Conservation (phyloP, 495 filamentous ascomycete genomes). For the Neurospora tetrasperma region DNA sequence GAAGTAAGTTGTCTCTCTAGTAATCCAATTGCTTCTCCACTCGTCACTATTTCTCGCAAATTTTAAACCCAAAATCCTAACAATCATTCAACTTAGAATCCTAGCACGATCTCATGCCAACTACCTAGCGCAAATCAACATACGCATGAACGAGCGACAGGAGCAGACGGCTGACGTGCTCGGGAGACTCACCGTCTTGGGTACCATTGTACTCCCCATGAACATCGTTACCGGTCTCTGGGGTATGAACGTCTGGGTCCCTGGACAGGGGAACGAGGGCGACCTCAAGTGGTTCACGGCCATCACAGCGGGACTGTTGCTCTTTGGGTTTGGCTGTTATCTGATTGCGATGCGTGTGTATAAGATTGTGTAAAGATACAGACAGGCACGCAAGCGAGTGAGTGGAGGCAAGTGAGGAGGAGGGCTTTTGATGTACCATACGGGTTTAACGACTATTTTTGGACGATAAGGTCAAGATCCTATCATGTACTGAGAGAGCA, state of each 20-base stretch:
- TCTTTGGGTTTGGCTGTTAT: conserved; percentile 72
- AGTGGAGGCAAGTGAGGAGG: background rate
- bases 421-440: background rate
- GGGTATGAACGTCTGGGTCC: conserved; percentile 98
- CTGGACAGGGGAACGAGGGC: conserved; percentile 60
- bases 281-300: conserved; percentile 47
- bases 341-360: conserved; percentile 69
- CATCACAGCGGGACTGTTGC: conserved; percentile 64
- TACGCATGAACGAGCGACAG: conserved; percentile 93
- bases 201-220: conserved; percentile 94
- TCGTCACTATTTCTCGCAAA: background rate
- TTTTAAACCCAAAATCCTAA: conserved; percentile 1
- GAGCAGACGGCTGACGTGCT: conserved; percentile 92
- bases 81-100: conserved; percentile 45
- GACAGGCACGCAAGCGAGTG: background rate
- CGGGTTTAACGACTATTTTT: background rate
- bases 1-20: conserved; percentile 50
- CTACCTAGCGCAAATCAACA: conserved; percentile 87
- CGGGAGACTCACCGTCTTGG: conserved; percentile 88
- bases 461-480: background rate
- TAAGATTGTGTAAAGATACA: conserved; percentile 35
- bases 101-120: conserved; percentile 88
- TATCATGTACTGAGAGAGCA: background rate
- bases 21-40: background rate
- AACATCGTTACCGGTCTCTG: conserved; percentile 98